phyloP scores from a whole-genome alignment of 306 rosid species.

The Quercus ilex region DNA sequence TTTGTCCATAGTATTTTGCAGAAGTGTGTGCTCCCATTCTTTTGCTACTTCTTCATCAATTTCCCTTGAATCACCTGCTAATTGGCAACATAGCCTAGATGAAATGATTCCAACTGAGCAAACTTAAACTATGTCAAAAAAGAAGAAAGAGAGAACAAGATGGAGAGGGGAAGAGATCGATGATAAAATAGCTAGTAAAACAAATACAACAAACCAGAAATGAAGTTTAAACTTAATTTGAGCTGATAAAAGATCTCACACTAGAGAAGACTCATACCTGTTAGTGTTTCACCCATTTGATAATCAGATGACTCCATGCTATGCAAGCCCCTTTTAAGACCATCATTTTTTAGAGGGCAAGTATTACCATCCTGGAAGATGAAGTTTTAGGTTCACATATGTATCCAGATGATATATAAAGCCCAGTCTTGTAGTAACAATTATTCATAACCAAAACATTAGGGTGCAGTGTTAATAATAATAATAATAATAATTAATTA shows the following conservation, averaged over 20 bases:
- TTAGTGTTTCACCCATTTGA: conserved; percentile 65
- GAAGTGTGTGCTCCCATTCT: conserved; percentile 99
- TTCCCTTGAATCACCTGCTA: conserved; percentile 78
- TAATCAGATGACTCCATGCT: conserved; percentile 60
- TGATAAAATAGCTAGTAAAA: background rate
- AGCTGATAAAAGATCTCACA: conserved; percentile 15
- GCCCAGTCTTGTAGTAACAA: conserved; percentile 9
- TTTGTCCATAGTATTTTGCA: conserved; percentile 93
- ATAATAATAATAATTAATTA: background rate
- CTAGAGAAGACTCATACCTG: conserved; percentile 50
- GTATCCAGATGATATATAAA: conserved; percentile 17
- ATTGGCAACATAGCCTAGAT: conserved; percentile 20
- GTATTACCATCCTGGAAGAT: conserved; percentile 65
- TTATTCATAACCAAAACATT: background rate
- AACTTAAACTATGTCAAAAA: conserved; percentile 17
- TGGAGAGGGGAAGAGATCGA: conserved; percentile 1
- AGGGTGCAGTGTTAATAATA: background rate
- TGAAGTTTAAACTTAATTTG: background rate
- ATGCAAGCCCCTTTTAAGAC: conserved; percentile 86
- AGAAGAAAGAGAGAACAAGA: conserved; percentile 5
- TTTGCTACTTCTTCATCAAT: conserved; percentile 90
- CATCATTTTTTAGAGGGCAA: conserved; percentile 68
- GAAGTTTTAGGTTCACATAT: conserved; percentile 23
- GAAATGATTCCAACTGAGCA: conserved; percentile 13
- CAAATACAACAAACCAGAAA: background rate